Evolutionary conservation across 192 early-diverging fungal species (phyloP), one percentile per base, ranked within the genome.

Genomic region (Gonapodya sp.): DNA sequence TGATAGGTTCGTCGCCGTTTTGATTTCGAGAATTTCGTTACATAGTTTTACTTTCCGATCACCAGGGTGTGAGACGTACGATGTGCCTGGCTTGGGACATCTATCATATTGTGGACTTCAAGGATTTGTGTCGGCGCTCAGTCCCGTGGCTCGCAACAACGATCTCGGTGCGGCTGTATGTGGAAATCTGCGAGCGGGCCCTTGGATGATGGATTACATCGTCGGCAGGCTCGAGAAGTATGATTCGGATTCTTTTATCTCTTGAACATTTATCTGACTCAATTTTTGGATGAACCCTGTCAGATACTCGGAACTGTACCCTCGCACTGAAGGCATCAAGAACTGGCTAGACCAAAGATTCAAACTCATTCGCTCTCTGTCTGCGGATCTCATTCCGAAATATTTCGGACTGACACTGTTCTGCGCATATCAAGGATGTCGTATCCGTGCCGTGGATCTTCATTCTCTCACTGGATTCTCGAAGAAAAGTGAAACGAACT

Each of bases 161-260:
- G 93, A 99, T 83, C 85, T 98, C 82, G 96, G 98, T 1, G 96
- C 97, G 82, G 92, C 96, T 0, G 88, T 99, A 78, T 98, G 94
- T 82, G 87, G 84, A 33, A 95, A 99, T 80, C 86, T 99, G 83
- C 91, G 98, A 31, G 88, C 91, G 35, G 98, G 98, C 1, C 83
- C 87, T 35, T 99, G 98, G 98, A 93, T 96, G 35, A 84, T 95
- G 73, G 95, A 99, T 79, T 99, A 98, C 80, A 87, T 92, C 30
- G 84, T 92, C 24, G 83, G 87, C n/a, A 91, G 97, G 0, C 86
- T 99, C 73, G 81, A 88, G 31, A 92, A 86, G 84, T 90, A 88
- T 37, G 74, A 81, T 35, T 24, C 32, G 31, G 31, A n/a, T n/a
- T n/a, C n/a, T n/a, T n/a, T n/a, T n/a, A n/a, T n/a, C n/a, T n/a